A percentile compares a stretch with the other conserved stretches of the same genome.
phyloP scores from a whole-genome alignment of 1,284 basidiomycete species.

The Leccinum fallax region DNA sequence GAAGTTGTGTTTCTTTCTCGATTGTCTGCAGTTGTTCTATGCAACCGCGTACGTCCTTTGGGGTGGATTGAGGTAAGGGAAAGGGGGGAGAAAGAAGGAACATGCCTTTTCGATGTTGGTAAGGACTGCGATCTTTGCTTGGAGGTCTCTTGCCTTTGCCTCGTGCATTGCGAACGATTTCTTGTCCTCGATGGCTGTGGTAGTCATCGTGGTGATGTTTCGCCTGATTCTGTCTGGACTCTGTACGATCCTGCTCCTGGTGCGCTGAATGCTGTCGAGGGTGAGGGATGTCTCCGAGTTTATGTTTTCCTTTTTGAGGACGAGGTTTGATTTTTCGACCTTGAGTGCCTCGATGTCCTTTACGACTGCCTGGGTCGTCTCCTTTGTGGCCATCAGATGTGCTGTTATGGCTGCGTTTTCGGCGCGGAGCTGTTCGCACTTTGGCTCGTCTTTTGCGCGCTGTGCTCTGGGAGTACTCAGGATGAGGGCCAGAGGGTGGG shows the following conservation, averaged over 20 bases:
- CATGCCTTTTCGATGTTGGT: conserved; percentile 73
- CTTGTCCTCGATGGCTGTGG: conserved; percentile 62
- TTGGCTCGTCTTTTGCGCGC: conserved; percentile 71
- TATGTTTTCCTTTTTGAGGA: conserved; percentile 65
- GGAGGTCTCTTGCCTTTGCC: conserved; percentile 72
- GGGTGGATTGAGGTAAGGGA: not conserved
- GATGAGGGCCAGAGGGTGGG: not conserved
- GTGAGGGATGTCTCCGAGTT: conserved; percentile 58
- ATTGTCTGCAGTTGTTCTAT: conserved; percentile 72
- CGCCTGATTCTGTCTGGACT: conserved; percentile 85
- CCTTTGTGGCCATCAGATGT: conserved; percentile 67
- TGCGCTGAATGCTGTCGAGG: conserved; percentile 60
- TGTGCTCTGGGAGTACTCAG: conserved; percentile 49
- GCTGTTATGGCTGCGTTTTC: conserved; percentile 66
- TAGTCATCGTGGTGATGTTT: conserved; percentile 73
- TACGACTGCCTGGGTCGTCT: conserved; percentile 58
- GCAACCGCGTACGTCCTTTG: conserved; percentile 66
- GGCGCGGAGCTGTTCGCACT: conserved; percentile 57
- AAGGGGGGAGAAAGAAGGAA: not conserved
- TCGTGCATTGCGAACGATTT: conserved; percentile 62
- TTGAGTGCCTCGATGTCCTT: conserved; percentile 70
- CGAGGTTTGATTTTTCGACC: conserved; percentile 59
- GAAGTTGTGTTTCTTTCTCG: conserved; percentile 64
- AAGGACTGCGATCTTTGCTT: conserved; percentile 70
- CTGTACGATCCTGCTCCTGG: conserved; percentile 77